Conservation (phyloP, 176 grass and related monocot species). For the Paspalum vaginatum region DNA sequence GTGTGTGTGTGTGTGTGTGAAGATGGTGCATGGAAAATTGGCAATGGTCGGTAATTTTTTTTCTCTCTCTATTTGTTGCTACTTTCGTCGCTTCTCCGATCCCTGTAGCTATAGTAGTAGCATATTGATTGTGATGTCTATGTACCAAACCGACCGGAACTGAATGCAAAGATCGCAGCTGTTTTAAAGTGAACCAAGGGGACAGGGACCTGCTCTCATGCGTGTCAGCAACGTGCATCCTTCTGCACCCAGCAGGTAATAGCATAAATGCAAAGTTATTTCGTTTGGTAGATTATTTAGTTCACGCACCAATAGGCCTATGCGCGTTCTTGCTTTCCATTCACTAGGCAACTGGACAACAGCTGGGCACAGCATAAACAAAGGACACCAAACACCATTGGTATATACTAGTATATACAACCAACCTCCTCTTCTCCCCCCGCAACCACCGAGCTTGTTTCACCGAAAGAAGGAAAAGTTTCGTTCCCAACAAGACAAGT, state of each 20-base stretch:
- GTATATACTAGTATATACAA: neutral
- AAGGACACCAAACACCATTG: neutral
- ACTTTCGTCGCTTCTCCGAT: neutral
- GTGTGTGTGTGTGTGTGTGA: too few relatives aligned
- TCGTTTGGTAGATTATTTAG: constrained; percentile 32
- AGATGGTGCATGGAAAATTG: constrained; percentile 16
- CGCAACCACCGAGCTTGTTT: neutral
- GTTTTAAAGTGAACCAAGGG: neutral
- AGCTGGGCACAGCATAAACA: constrained; percentile 16
- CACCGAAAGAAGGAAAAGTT: neutral
- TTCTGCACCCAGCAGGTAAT: constrained; percentile 30
- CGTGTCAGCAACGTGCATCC: constrained; percentile 41
- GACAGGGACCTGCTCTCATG: constrained; percentile 4
- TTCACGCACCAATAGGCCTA: neutral
- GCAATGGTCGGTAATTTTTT: neutral
- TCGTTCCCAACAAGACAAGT: constrained; percentile 23
- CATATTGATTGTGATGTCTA: neutral
- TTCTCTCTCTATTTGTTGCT: neutral
- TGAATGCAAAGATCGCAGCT: constrained; percentile 35
- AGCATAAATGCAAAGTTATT: constrained; percentile 47
- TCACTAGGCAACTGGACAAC: constrained; percentile 14
- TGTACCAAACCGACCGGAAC: constrained; percentile 6
- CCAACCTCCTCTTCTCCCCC: too few relatives aligned
- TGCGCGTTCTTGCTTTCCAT: neutral
- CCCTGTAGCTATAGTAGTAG: neutral